Evolutionary conservation across 768 basidiomycete genomes (phyloP).

Genomic region (Cantharellus anzutake): DNA sequence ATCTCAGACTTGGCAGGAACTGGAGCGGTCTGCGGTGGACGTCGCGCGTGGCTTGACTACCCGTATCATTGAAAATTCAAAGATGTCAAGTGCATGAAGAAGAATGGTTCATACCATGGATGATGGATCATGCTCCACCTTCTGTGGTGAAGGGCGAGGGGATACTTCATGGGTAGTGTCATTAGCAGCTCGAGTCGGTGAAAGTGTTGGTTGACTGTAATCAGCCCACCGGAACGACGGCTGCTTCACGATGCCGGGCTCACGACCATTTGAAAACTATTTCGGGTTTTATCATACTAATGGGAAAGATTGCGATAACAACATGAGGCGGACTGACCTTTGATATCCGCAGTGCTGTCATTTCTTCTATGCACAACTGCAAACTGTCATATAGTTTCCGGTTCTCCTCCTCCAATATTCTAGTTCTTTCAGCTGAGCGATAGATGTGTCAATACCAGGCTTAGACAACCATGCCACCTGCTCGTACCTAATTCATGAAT

Average conservation of each 20-base stretch:
- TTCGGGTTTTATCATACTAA: too few species aligned
- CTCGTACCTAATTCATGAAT: constrained; percentile 54
- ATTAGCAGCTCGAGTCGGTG: constrained; percentile 58
- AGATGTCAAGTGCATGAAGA: background rate
- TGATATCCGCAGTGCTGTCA: too few species aligned
- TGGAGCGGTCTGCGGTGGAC: background rate
- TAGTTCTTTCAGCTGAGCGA: constrained; percentile 42
- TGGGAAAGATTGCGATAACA: too few species aligned
- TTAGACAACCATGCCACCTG: background rate
- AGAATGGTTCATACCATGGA: background rate
- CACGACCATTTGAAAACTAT: constrained; percentile 4
- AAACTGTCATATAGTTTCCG: constrained; percentile 42
- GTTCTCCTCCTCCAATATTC: constrained; percentile 60
- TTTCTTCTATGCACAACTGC: constrained; percentile 35
- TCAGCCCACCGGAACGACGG: constrained; percentile 82
- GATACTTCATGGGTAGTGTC: constrained; percentile 32
- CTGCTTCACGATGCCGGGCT: constrained; percentile 41
- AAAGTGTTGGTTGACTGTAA: constrained; percentile 54
- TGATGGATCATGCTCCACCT: constrained; percentile 44
- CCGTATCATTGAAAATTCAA: background rate
- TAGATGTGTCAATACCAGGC: background rate
- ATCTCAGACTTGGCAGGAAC: background rate
- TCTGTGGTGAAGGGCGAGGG: constrained; percentile 62
- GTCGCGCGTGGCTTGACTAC: background rate
- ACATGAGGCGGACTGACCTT: too few species aligned